These are phyloP conservation scores for Ustulina deusta DNA, from an alignment of 2,329 filamentous ascomycete species.

Conservation along the genomic window DNA sequence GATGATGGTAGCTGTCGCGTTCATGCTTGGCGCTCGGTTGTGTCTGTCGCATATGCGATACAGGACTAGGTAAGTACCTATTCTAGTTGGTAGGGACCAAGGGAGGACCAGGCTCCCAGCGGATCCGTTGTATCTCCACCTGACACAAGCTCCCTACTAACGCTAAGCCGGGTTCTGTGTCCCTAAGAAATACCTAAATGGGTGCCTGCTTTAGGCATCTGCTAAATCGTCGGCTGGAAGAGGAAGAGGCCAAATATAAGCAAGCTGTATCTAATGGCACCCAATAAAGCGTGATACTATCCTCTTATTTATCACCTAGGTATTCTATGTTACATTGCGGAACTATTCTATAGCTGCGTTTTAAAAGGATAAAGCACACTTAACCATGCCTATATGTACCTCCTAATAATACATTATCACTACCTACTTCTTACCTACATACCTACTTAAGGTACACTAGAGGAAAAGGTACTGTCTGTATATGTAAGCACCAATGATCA, in stretches of 20 bases:
- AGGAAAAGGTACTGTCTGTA: neutral
- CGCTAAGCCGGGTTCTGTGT: neutral
- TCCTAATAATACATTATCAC: no score
- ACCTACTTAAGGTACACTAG: neutral
- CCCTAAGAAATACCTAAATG: neutral
- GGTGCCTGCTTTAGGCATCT: neutral
- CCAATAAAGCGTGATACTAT: no score
- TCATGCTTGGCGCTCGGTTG: constrained; percentile 27
- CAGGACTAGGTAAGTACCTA: constrained; percentile 5
- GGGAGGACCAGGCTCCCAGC: no score
- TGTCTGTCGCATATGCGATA: constrained; percentile 29
- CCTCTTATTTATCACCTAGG: no score
- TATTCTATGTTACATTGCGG: no score
- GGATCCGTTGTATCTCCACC: neutral
- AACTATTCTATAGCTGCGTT: no score
- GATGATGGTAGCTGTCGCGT: constrained; percentile 32
- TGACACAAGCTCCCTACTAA: constrained; percentile 2
- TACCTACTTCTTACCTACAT: neutral
- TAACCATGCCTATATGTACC: no score
- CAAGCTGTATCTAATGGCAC: no score
- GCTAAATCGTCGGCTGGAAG: neutral
- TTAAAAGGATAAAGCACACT: no score
- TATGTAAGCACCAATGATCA: constrained; percentile 1
- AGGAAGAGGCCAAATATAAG: neutral
- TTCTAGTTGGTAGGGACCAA: neutral